Evolutionary conservation across 2,329 filamentous ascomycete genomes (phyloP).

Genomic region (Alternaria conjuncta): DNA sequence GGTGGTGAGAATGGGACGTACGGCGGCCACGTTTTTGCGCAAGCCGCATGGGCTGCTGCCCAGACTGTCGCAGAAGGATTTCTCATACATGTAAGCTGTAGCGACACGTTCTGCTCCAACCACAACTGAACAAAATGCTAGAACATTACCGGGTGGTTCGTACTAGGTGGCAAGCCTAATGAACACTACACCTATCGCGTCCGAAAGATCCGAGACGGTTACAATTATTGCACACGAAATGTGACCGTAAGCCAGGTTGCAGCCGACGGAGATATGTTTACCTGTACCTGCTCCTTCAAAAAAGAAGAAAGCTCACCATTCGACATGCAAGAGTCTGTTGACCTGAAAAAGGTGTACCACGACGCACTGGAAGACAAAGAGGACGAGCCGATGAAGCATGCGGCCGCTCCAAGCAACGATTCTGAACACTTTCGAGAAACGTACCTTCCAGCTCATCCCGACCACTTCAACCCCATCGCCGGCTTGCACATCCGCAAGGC

Average conservation of each 20-base stretch:
- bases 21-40: constrained; percentile 64
- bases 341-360: constrained; percentile 46
- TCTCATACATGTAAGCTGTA: constrained; percentile 56
- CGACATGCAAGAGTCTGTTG: constrained; percentile 44
- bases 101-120: background rate
- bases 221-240: constrained; percentile 59
- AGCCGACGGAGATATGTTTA: constrained; percentile 58
- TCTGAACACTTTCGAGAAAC: constrained; percentile 36
- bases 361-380: constrained; percentile 43
- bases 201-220: constrained; percentile 58
- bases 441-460: constrained; percentile 39
- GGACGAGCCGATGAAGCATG: constrained; percentile 37
- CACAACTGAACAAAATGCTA: constrained; percentile 21
- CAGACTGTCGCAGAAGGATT: constrained; percentile 60
- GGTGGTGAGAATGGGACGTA: constrained; percentile 55
- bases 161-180: constrained; percentile 54
- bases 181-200: constrained; percentile 61
- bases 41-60: constrained; percentile 63
- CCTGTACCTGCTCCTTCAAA: constrained; percentile 61
- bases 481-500: constrained; percentile 59
- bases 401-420: constrained; percentile 27
- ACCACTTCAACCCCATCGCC: constrained; percentile 50
- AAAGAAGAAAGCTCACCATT: constrained; percentile 46
- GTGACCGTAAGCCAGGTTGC: constrained; percentile 59
- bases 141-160: constrained; percentile 62